Conservation (phyloP, 345 rosid genomes). For the Eucalyptus regnans region DNA sequence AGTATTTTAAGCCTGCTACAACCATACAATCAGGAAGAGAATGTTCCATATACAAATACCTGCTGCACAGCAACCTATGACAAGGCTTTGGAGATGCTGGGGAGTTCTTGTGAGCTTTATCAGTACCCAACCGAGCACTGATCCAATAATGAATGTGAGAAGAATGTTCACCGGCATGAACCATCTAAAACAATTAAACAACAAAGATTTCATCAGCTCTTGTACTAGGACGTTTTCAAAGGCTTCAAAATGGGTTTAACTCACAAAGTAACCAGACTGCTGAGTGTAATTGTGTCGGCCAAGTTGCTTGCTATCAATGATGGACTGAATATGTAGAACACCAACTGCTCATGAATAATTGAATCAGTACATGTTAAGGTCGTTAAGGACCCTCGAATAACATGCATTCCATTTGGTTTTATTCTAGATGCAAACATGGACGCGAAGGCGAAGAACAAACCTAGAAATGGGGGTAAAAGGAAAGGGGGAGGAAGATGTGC, state of each 20-base stretch:
- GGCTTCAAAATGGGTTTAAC: not conserved
- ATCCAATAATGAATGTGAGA: conserved; percentile 8
- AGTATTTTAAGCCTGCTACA: not conserved
- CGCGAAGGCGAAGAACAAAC: not conserved
- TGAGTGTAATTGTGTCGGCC: conserved; percentile 6
- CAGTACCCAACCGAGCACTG: conserved; percentile 5
- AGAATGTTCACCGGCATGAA: conserved; percentile 13
- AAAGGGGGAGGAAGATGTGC: not conserved
- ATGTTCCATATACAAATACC: not conserved
- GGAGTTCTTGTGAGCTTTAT: conserved; percentile 7
- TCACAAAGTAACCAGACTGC: conserved; percentile 11
- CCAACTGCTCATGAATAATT: conserved; percentile 1
- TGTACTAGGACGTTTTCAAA: not conserved
- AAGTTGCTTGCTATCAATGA: conserved; percentile 10
- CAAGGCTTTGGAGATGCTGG: conserved; percentile 3
- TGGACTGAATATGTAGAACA: conserved; percentile 17
- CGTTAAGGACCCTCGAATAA: not conserved
- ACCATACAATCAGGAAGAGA: not conserved
- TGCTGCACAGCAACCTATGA: conserved; percentile 14
- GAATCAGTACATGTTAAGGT: not conserved
- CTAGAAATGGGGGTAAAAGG: not conserved
- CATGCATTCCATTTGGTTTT: not conserved
- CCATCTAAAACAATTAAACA: conserved; percentile 4
- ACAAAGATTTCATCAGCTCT: not conserved
- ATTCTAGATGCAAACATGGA: not conserved